Conservation (phyloP, 768 basidiomycete genomes). For the Kwoniella europaea region DNA sequence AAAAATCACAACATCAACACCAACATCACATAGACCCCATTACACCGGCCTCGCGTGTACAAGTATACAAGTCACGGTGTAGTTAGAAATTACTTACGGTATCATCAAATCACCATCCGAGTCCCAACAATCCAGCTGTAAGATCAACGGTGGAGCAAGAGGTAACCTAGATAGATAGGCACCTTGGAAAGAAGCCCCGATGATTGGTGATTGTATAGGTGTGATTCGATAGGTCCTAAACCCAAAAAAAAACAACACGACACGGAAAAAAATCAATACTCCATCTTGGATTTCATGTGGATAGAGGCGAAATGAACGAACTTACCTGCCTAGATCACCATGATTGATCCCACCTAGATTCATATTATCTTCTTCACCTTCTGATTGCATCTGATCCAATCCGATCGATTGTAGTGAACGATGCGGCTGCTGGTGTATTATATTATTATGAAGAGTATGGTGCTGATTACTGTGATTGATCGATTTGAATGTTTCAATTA, state of each 20-base stretch:
- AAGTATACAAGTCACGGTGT: too few species aligned
- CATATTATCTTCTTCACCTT: slow-evolving; percentile 32
- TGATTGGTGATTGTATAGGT: slow-evolving; percentile 81
- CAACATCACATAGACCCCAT: background rate
- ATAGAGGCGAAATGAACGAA: background rate
- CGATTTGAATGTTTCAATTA: too few species aligned
- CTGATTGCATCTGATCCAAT: slow-evolving; percentile 2
- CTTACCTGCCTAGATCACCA: slow-evolving; percentile 42
- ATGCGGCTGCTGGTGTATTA: too few species aligned
- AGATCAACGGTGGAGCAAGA: slow-evolving; percentile 81
- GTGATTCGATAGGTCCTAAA: slow-evolving; percentile 72
- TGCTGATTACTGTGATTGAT: too few species aligned
- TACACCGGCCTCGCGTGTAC: too few species aligned
- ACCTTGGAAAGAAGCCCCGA: slow-evolving; percentile 79
- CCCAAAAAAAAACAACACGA: background rate
- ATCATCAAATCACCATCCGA: slow-evolving; percentile 71
- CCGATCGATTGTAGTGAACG: background rate
- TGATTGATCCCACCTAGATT: slow-evolving; percentile 47
- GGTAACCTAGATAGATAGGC: slow-evolving; percentile 77
- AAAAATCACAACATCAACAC: background rate
- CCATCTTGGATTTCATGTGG: background rate
- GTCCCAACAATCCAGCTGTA: slow-evolving; percentile 76
- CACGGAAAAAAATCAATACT: background rate
- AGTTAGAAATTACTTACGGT: slow-evolving; percentile 69
- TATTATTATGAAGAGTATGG: too few species aligned